These are phyloP conservation scores for Amanita fuliginea DNA, from an alignment of 768 basidiomycete genomes.

Conservation along the genomic window DNA sequence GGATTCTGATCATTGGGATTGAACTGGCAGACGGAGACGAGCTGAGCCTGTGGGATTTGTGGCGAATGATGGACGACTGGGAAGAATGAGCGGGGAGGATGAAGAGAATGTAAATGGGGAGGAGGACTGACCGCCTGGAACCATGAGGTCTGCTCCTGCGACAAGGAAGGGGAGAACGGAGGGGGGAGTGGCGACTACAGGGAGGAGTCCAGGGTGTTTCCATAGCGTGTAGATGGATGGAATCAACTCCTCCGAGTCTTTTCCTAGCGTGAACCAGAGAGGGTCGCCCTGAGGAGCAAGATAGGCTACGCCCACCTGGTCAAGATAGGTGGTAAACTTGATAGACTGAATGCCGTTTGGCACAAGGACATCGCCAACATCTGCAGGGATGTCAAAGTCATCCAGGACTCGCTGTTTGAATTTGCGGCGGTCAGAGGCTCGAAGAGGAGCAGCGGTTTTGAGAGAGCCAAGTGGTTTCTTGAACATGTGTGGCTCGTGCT, in stretches of 20 bases:
- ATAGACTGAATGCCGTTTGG: conserved; percentile 62
- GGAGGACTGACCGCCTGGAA: conserved; percentile 58
- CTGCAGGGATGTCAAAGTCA: conserved; percentile 34
- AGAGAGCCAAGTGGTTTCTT: conserved; percentile 61
- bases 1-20: conserved; percentile 19
- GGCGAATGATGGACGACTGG: conserved; percentile 49
- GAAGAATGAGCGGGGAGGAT: conserved; percentile 7
- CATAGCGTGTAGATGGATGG: conserved; percentile 80
- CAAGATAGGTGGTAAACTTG: conserved; percentile 55
- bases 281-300: conserved; percentile 57
- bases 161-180: conserved; percentile 61
- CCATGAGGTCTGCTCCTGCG: conserved; percentile 83
- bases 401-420: conserved; percentile 48
- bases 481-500: conserved; percentile 41
- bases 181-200: conserved; percentile 59
- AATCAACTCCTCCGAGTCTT: conserved; percentile 53
- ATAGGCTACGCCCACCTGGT: conserved; percentile 61
- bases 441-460: conserved; percentile 69
- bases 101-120: background rate
- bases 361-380: conserved; percentile 58
- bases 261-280: conserved; percentile 70
- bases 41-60: conserved; percentile 30
- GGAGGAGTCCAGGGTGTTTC: conserved; percentile 50
- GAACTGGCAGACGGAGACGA: conserved; percentile 55
- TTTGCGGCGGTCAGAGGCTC: conserved; percentile 65